A percentile compares a stretch with the other conserved stretches of the same genome.
phyloP scores from a whole-genome alignment of 2,329 filamentous ascomycete genomes.

The Venturia carpophila region DNA sequence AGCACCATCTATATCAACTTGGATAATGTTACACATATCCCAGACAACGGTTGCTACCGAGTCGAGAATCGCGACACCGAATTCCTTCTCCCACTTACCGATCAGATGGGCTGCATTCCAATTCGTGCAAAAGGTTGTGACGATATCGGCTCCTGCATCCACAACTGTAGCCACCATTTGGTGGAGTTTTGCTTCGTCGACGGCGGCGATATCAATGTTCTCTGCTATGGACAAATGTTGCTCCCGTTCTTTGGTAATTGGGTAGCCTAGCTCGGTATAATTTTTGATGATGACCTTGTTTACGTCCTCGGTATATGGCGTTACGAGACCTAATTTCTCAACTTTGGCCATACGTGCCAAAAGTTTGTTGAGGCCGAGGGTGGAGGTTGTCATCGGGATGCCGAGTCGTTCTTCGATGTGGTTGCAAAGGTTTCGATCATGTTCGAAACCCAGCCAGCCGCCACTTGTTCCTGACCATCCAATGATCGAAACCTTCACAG shows the following conservation, averaged over 20 bases:
- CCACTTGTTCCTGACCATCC: conserved; percentile 29
- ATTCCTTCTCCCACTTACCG: conserved; percentile 32
- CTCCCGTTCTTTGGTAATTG: conserved; percentile 26
- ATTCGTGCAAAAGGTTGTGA: conserved; percentile 41
- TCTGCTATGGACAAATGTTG: conserved; percentile 31
- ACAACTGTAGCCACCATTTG: conserved; percentile 27
- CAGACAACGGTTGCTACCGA: conserved; percentile 38
- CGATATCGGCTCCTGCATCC: conserved; percentile 27
- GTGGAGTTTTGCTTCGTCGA: conserved; percentile 28
- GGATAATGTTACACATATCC: conserved; percentile 33
- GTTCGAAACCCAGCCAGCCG: conserved; percentile 26
- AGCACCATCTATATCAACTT: conserved; percentile 27
- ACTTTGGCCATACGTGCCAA: conserved; percentile 25
- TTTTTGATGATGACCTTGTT: conserved; percentile 33
- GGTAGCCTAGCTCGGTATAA: conserved; percentile 30
- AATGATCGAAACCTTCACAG: conserved; percentile 23
- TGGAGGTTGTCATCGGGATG: conserved; percentile 36
- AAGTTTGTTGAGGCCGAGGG: conserved; percentile 34
- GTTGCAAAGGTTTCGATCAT: conserved; percentile 34
- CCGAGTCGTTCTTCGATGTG: conserved; percentile 33
- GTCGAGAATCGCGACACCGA: conserved; percentile 35
- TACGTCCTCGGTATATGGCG: conserved; percentile 37
- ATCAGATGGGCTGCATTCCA: conserved; percentile 35
- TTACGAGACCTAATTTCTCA: conserved; percentile 33
- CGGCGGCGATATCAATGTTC: conserved; percentile 34